Evolutionary conservation across 768 basidiomycete species (phyloP), one percentile per base, ranked within the genome.

Genomic region (Trichaptum fuscoviolaceum): DNA sequence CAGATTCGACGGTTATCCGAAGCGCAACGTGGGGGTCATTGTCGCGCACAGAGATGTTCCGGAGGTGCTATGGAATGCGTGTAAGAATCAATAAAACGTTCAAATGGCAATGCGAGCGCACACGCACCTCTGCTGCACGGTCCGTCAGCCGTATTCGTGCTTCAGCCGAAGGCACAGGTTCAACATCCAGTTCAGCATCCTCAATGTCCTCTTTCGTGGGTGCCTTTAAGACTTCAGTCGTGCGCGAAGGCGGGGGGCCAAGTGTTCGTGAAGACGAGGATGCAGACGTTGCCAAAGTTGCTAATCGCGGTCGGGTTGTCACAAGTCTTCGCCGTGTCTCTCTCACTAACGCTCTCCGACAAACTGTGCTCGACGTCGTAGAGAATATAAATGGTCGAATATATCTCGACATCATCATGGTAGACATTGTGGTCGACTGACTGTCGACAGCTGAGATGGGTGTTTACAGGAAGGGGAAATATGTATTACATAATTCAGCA

Each of bases 1-100:
- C 96, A 12, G 91, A 93, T 72, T 97, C 95, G 26, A 98, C 94
- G 0, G 87, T 81, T 69, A 99, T 83, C 69, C 95, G 82, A 25
- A 98, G 80, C 3, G 89, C 92, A 24, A 92, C 82, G 62, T 84
- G 72, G 0, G 86, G 76, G 69, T 90, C 83, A 10, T 85, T 79
- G 72, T 91, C 85, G 52, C 86, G 81, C n/a, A 80, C 71, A 10
- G 91, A 84, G 66, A 97, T 92, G 58, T 78, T 75, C 58, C 82
- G 81, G 1, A 97, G 81, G 91, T 94, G 93, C 94, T 96, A 65
- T 30, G 8, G 30, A n/a, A 57, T 34, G 35, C 7, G 26, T 25
- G 2, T 4, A 63, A 57, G 66, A 67, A 15, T 63, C 35, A 60
- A 61, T 36, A 18, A 18, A 35, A 58, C 18, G 35, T 35, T 36